phyloP scores from a whole-genome alignment of 768 basidiomycete genomes.

The Termitomyces bulborhizus region DNA sequence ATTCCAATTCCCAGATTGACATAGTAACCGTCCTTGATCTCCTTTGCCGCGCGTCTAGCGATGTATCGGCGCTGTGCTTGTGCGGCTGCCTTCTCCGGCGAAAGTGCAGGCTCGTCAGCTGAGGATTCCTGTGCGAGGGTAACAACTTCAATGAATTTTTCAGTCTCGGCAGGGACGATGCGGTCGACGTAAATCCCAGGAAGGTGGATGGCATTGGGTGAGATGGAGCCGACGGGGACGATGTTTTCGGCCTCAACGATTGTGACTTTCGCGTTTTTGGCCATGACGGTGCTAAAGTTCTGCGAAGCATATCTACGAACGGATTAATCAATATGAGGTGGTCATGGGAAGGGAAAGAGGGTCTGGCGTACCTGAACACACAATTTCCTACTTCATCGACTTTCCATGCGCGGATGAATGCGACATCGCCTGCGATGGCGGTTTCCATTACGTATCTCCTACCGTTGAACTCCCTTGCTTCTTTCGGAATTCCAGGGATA shows the following conservation, averaged over 20 bases:
- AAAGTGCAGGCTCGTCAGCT: constrained; percentile 17
- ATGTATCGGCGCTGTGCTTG: constrained; percentile 63
- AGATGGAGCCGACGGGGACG: constrained; percentile 75
- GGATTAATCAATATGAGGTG: neutral
- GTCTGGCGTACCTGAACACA: constrained; percentile 64
- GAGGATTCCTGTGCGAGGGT: constrained; percentile 56
- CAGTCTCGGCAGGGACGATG: constrained; percentile 69
- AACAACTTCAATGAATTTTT: constrained; percentile 72
- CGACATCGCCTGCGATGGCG: constrained; percentile 74
- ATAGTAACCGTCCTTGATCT: constrained; percentile 82
- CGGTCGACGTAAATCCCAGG: constrained; percentile 88
- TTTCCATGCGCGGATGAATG: constrained; percentile 88
- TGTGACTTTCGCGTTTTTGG: constrained; percentile 81
- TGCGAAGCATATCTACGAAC: constrained; percentile 69
- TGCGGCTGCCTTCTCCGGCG: constrained; percentile 48
- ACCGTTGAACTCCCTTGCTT: constrained; percentile 72
- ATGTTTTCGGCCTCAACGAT: constrained; percentile 94
- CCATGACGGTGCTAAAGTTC: constrained; percentile 87
- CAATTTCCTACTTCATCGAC: constrained; percentile 89
- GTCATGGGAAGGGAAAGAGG: neutral
- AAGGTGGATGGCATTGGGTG: constrained; percentile 76
- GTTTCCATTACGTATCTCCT: constrained; percentile 77
- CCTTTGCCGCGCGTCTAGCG: constrained; percentile 82
- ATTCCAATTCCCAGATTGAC: constrained; percentile 91
- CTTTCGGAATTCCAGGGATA: constrained; percentile 70